Evolutionary conservation across 2,329 filamentous ascomycete species (phyloP), one percentile per base, ranked within the genome.

Genomic region (Penicillium palitans): DNA sequence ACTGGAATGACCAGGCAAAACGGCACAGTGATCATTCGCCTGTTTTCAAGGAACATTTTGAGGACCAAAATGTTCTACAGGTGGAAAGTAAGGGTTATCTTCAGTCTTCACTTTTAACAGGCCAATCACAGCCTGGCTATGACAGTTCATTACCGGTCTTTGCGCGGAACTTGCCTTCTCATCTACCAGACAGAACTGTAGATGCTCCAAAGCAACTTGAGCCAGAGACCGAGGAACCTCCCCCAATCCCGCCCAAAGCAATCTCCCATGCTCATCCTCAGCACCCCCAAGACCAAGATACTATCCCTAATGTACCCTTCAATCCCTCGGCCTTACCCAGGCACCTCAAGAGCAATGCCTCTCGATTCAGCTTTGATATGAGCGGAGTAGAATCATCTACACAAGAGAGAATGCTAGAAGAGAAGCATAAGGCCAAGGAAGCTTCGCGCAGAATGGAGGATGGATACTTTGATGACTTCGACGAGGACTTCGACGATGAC

Each of bases 361-460:
- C 84, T 2, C 77, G 85, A 10, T 88, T 88, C 67, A 88, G 85
- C 64, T 88, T 88, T 63, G 85, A 88, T 61, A 82, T 87, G 66
- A 81, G 79, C 6, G 81, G 81, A 17, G 78, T 79, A 10, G 85
- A 84, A 54, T 86, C 84, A 6, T 79, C 81, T 5, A 78, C 79
- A 0, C 84, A 88, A 67, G 86, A 88, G 66, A 82, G 82, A 61
- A 72, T 87, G 7, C 72, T 88, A 35, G 86, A 88, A 72, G 86
- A 88, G 59, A 84, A 84, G 52, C 84, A 87, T 64, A 80, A 84
- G 74, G 74, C 80, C 69, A 75, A 84, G 74, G 76, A 82, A 70
- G 74, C 81, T 59, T 75, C 72, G 31, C 72, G 74, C 51, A 76
- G 69, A 21, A 49, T 70, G 42, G 70, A 72, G 45, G 69, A 70